Percentiles rank a stretch among this genome's conserved stretches.
Evolutionary conservation across 306 rosid genomes (phyloP).

Genomic region (Prunus mume): DNA sequence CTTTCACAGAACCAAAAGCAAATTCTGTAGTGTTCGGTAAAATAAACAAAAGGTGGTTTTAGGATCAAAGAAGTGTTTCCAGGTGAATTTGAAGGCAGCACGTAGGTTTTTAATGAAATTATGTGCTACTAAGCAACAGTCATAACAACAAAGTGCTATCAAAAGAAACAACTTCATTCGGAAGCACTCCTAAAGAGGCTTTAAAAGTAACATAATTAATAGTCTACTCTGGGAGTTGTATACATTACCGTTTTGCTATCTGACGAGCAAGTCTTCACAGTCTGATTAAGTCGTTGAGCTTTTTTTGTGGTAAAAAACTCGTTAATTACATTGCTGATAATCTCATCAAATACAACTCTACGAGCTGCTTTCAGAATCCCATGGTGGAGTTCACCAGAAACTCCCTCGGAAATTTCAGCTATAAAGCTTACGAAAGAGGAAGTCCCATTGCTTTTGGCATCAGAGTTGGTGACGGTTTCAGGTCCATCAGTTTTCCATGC

Average conservation of each 20-base stretch:
- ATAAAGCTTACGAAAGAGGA: constrained; percentile 35
- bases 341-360: constrained; percentile 83
- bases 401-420: constrained; percentile 66
- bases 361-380: constrained; percentile 84
- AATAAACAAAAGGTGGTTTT: not conserved
- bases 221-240: constrained; percentile 12
- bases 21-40: not conserved
- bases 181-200: not conserved
- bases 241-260: constrained; percentile 48
- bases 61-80: not conserved
- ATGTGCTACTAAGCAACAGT: not conserved
- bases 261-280: constrained; percentile 31
- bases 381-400: constrained; percentile 71
- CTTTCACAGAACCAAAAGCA: not conserved
- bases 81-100: not conserved
- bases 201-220: constrained; percentile 6
- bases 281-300: constrained; percentile 37
- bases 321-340: constrained; percentile 67
- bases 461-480: constrained; percentile 41
- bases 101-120: not conserved
- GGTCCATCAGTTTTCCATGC: constrained; percentile 47
- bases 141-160: not conserved
- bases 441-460: constrained; percentile 40
- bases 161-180: not conserved
- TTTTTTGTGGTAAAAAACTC: constrained; percentile 62